Evolutionary conservation across 78 protist species (phyloP).

Genomic region (Cavenderia fasciculata): DNA sequence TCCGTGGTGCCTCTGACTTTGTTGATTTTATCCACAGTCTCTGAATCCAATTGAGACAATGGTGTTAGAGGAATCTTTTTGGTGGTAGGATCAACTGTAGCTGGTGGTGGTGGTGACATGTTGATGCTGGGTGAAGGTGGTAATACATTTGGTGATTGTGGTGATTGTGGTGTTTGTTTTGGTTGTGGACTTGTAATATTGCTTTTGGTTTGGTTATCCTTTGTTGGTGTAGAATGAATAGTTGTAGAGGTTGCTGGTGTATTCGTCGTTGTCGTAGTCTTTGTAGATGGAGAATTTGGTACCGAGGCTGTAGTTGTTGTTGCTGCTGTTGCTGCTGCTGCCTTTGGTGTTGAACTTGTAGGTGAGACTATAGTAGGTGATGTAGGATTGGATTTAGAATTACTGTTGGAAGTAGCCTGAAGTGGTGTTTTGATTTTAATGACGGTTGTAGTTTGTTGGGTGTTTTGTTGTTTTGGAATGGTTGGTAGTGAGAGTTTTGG

Average conservation of each 20-base stretch:
- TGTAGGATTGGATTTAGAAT: neutral
- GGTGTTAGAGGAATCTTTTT: neutral
- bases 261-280: neutral
- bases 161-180: neutral
- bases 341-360: neutral
- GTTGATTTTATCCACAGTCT: conserved; percentile 23
- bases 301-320: neutral
- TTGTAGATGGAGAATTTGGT: neutral
- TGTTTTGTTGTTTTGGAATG: conserved; percentile 60
- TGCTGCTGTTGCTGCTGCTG: conserved; percentile 13
- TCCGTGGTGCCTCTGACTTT: conserved; percentile 39
- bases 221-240: too few species aligned
- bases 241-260: conserved; percentile 7
- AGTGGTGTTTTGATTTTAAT: conserved; percentile 29
- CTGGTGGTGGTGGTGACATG: neutral
- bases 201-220: too few species aligned
- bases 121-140: neutral
- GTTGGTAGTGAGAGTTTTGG: conserved; percentile 69
- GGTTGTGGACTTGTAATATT: neutral
- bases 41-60: conserved; percentile 1
- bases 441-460: conserved; percentile 45
- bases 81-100: neutral
- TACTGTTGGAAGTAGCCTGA: conserved; percentile 7
- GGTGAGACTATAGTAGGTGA: neutral
- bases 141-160: too few species aligned